Conservation (phyloP, 345 rosid species). For the Eucalyptus pumila region DNA sequence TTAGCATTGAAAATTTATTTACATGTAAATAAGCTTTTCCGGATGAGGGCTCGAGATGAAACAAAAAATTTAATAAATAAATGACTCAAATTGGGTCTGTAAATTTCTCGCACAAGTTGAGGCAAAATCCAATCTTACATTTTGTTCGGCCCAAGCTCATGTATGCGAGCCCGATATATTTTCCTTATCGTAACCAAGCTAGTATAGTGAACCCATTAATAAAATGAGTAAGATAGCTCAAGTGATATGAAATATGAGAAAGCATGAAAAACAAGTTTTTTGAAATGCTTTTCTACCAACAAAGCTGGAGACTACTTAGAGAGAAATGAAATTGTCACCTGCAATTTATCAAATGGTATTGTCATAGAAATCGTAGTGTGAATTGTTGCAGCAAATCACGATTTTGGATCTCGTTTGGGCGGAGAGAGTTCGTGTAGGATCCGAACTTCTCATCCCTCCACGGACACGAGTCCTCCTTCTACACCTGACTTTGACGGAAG, state of each 20-base stretch:
- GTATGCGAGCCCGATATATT: background rate
- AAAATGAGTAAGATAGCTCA: too few relatives aligned
- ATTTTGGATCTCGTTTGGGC: background rate
- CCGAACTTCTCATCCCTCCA: background rate
- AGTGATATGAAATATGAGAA: background rate
- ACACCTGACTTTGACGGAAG: background rate
- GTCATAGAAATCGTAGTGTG: background rate
- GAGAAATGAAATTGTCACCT: background rate
- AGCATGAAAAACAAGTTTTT: background rate
- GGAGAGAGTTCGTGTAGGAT: background rate
- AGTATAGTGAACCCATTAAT: background rate
- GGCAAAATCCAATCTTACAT: too few relatives aligned
- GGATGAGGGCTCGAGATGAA: background rate
- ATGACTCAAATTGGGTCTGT: rapidly evolving
- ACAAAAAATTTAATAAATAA: too few relatives aligned
- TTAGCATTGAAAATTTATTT: too few relatives aligned
- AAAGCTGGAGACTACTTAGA: background rate
- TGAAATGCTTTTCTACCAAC: background rate
- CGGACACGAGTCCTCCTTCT: background rate
- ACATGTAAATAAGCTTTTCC: background rate
- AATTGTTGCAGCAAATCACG: background rate
- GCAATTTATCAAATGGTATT: background rate
- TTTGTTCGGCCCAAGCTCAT: background rate
- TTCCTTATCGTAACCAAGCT: background rate
- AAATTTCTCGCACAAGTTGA: rapidly evolving